Evolutionary conservation across 2,329 filamentous ascomycete genomes (phyloP), one percentile per base, ranked within the genome.

Genomic region (Aspergillus pseudoglaucus): DNA sequence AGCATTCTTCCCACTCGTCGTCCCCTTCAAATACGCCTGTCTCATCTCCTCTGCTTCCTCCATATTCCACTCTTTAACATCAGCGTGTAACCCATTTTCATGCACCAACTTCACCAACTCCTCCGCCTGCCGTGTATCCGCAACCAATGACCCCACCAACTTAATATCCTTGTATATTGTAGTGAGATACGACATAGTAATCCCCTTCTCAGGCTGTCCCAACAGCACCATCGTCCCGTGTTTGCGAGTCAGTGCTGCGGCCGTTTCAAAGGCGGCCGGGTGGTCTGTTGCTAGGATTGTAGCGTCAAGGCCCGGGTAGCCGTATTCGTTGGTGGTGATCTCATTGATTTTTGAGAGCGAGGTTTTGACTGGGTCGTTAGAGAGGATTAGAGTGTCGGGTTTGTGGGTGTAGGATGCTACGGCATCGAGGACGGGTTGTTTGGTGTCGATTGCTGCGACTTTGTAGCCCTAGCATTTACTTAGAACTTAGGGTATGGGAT

Each of bases 171-270:
- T 64, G 55, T 79, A 77, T 23, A 80, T 80, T 72, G 2, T 55
- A 54, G 49, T 51, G 2, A 40, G 33, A 27, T 48, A 69, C 69
- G 46, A 64, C 65, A 22, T 66, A 54, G 30, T 55, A 54, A 15
- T 70, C 55, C 20, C 65, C 61, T 17, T 57, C 60, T 46, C 46
- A 15, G 52, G 50, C 60, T 82, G 79, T n/a, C 79, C 79, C 42
- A 83, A 74, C 59, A 83, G 78, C 2, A 83, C 68, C 57, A 82
- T 68, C 0, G 67, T 73, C 2, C 79, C 80, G 57, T 84, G 81
- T 72, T 78, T 81, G 56, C 71, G 75, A 0, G 81, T 84, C 1
- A 81, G 66, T 0, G 78, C 79, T 45, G 76, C 79, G 0, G 71
- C 74, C 18, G 75, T 61, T 4, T 71, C 77, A 37, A 77, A 74